Conservation (phyloP, 208 protist species). For the Trypanosoma scelopori region DNA sequence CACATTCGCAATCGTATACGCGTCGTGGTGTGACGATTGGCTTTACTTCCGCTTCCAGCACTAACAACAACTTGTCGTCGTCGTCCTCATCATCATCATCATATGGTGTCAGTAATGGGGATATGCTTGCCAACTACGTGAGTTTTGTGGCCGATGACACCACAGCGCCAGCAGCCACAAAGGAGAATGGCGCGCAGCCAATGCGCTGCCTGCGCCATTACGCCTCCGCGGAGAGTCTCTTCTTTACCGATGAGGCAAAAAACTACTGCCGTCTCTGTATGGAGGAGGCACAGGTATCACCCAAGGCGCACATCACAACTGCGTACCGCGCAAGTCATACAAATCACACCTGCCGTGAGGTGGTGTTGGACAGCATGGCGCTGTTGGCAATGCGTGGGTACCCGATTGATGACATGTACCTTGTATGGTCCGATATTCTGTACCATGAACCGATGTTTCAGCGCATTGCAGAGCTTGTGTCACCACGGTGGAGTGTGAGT, state of each 20-base stretch:
- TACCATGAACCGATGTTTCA: slow-evolving; percentile 47
- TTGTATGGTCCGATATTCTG: slow-evolving; percentile 66
- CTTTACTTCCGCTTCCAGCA: slow-evolving; percentile 14
- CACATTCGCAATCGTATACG: slow-evolving; percentile 27
- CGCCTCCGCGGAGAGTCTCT: slow-evolving; percentile 20
- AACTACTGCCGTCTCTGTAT: slow-evolving; percentile 64
- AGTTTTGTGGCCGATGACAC: slow-evolving; percentile 51
- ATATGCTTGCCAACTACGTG: slow-evolving; percentile 42
- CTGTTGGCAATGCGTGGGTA: slow-evolving; percentile 71
- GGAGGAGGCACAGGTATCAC: slow-evolving; percentile 40
- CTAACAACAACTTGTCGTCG: not conserved
- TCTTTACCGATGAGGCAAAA: slow-evolving; percentile 31
- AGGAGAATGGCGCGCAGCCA: slow-evolving; percentile 29
- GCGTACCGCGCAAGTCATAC: slow-evolving; percentile 38
- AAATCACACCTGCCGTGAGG: slow-evolving; percentile 68
- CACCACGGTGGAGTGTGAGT: slow-evolving; percentile 46
- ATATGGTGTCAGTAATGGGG: slow-evolving; percentile 12
- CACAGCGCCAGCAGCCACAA: slow-evolving; percentile 43
- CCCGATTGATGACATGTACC: slow-evolving; percentile 62
- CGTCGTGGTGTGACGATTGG: slow-evolving; percentile 24
- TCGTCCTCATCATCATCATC: slow-evolving; percentile 18
- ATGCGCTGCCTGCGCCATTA: slow-evolving; percentile 27
- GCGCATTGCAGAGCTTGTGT: slow-evolving; percentile 41
- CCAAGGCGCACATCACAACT: slow-evolving; percentile 43
- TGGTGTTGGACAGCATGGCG: slow-evolving; percentile 59